Percentiles rank a stretch among this genome's conserved stretches.
These are phyloP conservation scores for Nectriaceae sp. DNA, from an alignment of 2,329 filamentous ascomycete species.

Conservation along the genomic window DNA sequence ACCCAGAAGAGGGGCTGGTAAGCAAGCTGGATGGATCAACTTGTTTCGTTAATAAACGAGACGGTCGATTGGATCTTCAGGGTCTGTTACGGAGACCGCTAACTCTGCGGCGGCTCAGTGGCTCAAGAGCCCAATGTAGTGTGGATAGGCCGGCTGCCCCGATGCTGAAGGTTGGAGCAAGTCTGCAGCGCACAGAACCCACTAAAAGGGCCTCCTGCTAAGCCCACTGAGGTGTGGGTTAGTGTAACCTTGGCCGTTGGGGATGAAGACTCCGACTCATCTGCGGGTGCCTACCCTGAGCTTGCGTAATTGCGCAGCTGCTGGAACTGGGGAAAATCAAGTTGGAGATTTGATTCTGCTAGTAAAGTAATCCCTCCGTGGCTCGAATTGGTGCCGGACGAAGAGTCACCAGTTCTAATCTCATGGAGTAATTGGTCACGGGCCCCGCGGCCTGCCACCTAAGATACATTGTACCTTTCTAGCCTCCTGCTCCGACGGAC, in stretches of 20 bases:
- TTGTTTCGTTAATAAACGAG: neutral
- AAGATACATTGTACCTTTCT: too few species aligned
- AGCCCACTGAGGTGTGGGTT: neutral
- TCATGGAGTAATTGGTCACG: neutral
- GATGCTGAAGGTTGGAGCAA: neutral
- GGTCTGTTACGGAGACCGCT: slow-evolving; percentile 14
- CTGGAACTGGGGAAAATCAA: neutral
- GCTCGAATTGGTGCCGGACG: neutral
- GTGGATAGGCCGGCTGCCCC: neutral
- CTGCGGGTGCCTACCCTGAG: neutral
- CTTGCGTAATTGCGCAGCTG: neutral
- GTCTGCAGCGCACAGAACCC: neutral
- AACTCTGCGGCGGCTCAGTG: neutral
- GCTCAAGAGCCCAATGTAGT: neutral
- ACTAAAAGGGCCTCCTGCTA: neutral
- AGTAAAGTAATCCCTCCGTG: neutral
- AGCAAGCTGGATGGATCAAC: neutral
- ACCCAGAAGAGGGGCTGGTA: slow-evolving; percentile 1
- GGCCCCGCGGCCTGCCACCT: too few species aligned
- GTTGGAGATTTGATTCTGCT: neutral
- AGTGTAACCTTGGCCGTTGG: neutral
- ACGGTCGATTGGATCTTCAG: slow-evolving; percentile 27
- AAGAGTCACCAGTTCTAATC: neutral
- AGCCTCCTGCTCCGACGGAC: too few species aligned
- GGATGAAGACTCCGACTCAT: neutral